Percentiles rank a stretch among this genome's conserved stretches.
Evolutionary conservation across 2,329 filamentous ascomycete species (phyloP).

Genomic region (Colletotrichum coccodes): DNA sequence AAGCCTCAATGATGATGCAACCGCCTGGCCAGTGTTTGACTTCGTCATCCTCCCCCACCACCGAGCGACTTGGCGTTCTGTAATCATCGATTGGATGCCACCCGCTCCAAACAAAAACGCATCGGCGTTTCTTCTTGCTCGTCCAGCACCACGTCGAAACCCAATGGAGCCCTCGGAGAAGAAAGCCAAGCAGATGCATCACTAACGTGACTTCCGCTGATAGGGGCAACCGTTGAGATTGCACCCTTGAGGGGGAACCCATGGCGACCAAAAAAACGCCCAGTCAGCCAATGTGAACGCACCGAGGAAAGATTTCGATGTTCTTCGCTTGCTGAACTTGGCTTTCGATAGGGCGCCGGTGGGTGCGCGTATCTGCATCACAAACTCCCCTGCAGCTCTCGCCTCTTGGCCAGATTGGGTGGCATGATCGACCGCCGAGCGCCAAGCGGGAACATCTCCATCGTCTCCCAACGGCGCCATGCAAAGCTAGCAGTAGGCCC

Average conservation of each 20-base stretch:
- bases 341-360: constrained; percentile 13
- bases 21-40: constrained; percentile 3
- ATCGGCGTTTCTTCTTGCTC: neutral
- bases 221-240: neutral
- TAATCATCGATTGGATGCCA: neutral
- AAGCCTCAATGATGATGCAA: constrained; percentile 14
- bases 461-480: neutral
- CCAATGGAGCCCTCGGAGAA: neutral
- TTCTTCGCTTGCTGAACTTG: constrained; percentile 20
- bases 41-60: neutral
- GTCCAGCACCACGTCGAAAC: neutral
- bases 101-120: neutral
- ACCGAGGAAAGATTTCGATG: neutral
- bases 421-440: constrained; percentile 28
- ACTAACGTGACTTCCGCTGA: neutral
- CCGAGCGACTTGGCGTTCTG: constrained; percentile 13
- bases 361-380: neutral
- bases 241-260: neutral
- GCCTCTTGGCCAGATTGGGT: constrained; percentile 29
- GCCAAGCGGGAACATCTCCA: neutral
- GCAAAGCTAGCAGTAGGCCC: neutral
- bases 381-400: neutral
- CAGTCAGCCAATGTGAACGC: neutral
- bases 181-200: constrained; percentile 16
- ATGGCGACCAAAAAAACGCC: neutral